Evolutionary conservation across 352 stramenopile genomes (phyloP).

Genomic region (Pythium dissimile): DNA sequence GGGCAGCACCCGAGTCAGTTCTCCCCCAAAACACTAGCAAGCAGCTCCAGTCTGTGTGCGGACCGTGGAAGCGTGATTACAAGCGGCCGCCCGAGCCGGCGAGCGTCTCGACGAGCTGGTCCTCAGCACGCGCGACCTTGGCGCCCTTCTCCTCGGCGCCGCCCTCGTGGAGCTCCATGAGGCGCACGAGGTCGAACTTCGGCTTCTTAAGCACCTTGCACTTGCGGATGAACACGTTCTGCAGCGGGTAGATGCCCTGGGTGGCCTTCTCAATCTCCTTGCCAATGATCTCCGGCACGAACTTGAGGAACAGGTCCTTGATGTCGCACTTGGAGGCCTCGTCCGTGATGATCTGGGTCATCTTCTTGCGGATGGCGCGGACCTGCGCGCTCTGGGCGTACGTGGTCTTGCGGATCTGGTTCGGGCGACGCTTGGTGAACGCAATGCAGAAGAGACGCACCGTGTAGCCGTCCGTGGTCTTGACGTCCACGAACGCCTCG

Average conservation of each 20-base stretch:
- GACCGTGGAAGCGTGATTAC: constrained; percentile 48
- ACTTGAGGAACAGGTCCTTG: constrained; percentile 99
- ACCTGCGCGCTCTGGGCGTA: constrained; percentile 98
- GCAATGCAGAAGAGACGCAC: constrained; percentile 99
- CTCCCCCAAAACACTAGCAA: constrained; percentile 27
- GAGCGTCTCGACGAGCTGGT: constrained; percentile 86
- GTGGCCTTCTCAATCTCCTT: constrained; percentile 98
- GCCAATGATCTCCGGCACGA: constrained; percentile 97
- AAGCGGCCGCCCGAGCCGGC: constrained; percentile 85
- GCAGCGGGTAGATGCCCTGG: constrained; percentile 98
- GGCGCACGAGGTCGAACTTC: constrained; percentile 99
- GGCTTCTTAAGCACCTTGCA: constrained; percentile 99
- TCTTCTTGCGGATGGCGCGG: constrained; percentile 97
- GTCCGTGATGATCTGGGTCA: constrained; percentile 98
- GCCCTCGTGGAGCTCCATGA: constrained; percentile 99
- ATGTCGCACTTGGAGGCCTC: constrained; percentile 98
- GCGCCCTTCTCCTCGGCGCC: constrained; percentile 90
- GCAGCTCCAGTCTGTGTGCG: constrained; percentile 3
- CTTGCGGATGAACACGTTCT: constrained; percentile 99
- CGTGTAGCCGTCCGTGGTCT: constrained; percentile 99
- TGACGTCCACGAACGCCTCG: constrained; percentile 98
- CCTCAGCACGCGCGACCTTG: constrained; percentile 85
- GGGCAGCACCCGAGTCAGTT: background rate
- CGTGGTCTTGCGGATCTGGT: constrained; percentile 99
- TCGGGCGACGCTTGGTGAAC: constrained; percentile 99